A percentile compares a stretch with the other conserved stretches of the same genome.
These are phyloP conservation scores for Ganoderma multipileum DNA, from an alignment of 1,284 basidiomycete species.

Conservation along the genomic window DNA sequence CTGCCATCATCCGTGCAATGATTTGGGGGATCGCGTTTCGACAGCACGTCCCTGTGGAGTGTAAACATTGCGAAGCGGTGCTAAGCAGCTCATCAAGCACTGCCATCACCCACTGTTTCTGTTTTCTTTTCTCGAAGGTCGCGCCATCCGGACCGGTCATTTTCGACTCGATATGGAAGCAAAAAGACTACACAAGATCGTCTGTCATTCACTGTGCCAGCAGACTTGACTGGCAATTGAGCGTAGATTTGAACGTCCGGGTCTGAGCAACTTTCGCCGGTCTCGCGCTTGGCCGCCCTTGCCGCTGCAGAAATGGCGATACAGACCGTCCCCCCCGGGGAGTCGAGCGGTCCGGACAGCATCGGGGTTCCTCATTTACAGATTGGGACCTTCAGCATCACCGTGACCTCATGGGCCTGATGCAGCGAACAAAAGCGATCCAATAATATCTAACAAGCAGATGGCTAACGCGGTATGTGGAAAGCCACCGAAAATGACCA, in stretches of 20 bases:
- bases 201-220: not conserved
- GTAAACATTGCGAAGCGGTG: not conserved
- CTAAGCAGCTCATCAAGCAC: not conserved
- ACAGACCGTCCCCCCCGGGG: not conserved
- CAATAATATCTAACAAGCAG: not conserved
- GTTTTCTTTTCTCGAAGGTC: not conserved
- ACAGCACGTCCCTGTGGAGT: not conserved
- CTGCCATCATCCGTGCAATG: not conserved
- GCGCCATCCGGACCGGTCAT: not conserved
- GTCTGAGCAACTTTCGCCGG: not conserved
- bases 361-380: not conserved
- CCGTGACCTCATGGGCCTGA: not conserved
- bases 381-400: not conserved
- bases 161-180: too few species aligned
- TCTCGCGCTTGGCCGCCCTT: not conserved
- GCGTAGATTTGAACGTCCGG: too few species aligned
- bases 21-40: not conserved
- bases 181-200: too few species aligned
- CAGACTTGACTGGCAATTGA: not conserved
- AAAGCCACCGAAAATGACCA: not conserved
- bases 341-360: not conserved
- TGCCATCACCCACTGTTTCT: not conserved
- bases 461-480: not conserved
- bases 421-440: not conserved
- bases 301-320: not conserved